Percentiles rank a stretch among this genome's conserved stretches.
Evolutionary conservation across 176 grass and related monocot species (phyloP).

Genomic region (Musa itinerans): DNA sequence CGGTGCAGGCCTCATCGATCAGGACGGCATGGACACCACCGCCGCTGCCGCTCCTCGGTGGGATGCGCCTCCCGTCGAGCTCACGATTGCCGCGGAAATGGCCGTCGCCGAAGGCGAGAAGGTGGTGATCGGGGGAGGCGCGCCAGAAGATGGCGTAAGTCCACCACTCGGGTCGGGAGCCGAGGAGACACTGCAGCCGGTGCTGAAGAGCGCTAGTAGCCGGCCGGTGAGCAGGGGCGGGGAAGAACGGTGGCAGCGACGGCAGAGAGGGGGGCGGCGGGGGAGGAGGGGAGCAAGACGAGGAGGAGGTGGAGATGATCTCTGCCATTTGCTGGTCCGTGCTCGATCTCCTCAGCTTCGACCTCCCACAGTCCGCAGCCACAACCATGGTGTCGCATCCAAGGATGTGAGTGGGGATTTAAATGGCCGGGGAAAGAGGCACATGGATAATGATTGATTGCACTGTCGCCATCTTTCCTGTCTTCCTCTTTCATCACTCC

Average conservation of each 20-base stretch:
- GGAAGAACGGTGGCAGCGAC: neutral
- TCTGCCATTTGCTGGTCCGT: neutral
- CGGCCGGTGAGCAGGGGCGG: neutral
- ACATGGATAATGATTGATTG: no score
- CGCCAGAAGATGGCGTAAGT: conserved; percentile 10
- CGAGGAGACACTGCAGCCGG: conserved; percentile 4
- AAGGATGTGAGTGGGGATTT: no score
- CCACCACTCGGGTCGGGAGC: conserved; percentile 14
- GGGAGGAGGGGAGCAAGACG: neutral
- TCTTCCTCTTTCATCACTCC: no score
- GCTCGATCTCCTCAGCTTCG: no score
- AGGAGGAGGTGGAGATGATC: conserved; percentile 2
- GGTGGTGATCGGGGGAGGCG: neutral
- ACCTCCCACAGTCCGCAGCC: no score
- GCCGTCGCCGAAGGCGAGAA: conserved; percentile 27
- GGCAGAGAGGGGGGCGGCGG: neutral
- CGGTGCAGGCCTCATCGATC: neutral
- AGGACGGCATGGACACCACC: neutral
- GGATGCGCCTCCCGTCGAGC: neutral
- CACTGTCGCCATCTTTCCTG: no score
- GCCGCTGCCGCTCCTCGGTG: neutral
- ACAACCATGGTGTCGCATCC: no score
- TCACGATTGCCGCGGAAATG: conserved; percentile 23
- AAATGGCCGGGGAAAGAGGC: no score
- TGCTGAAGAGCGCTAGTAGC: neutral